Evolutionary conservation across 345 rosid genomes (phyloP).

Genomic region (Rhodamnia argentea): DNA sequence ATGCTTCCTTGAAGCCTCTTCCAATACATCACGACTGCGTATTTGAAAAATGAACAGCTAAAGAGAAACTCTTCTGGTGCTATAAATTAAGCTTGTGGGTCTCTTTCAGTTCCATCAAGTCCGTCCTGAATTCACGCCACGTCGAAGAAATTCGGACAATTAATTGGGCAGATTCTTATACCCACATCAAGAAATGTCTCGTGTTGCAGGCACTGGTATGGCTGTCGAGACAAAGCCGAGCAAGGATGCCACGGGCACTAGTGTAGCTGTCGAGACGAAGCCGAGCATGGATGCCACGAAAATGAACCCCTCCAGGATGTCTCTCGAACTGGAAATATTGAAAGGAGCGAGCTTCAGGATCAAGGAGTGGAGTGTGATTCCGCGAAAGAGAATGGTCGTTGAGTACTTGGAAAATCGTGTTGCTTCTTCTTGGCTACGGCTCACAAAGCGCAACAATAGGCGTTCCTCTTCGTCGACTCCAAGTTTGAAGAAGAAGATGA

Average conservation of each 20-base stretch:
- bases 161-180: neutral
- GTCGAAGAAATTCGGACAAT: neutral
- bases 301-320: neutral
- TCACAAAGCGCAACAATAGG: no score
- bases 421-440: neutral
- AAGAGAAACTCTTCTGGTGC: neutral
- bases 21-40: neutral
- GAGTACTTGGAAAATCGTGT: neutral
- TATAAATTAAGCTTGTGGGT: neutral
- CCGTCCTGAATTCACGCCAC: neutral
- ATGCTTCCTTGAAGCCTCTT: neutral
- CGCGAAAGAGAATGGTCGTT: neutral
- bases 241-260: no score
- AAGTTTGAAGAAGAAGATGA: no score
- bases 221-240: neutral
- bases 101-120: neutral
- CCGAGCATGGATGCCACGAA: neutral
- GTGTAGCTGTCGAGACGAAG: no score
- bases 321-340: neutral
- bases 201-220: neutral
- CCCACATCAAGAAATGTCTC: neutral
- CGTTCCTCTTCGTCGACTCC: no score
- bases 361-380: neutral
- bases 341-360: neutral
- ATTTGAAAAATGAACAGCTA: neutral